Evolutionary conservation across 1,284 basidiomycete species (phyloP), one percentile per base, ranked within the genome.

Genomic region (Thecaphora thlaspeos): DNA sequence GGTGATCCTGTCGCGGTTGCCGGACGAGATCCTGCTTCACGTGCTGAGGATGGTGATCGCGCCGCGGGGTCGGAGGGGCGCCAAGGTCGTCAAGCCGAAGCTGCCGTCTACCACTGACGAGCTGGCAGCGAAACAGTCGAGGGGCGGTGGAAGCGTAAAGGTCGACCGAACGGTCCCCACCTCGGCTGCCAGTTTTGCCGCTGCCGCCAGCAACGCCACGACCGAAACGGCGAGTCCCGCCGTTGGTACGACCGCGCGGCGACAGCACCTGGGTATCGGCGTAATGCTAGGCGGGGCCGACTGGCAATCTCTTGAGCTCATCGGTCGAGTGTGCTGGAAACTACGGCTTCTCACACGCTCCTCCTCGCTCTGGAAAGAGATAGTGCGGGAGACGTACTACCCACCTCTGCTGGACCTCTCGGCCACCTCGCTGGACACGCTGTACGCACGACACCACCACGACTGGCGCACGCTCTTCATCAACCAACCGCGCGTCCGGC

Each of bases 381-480:
- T 76, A 8, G 71, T 69, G 5, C 55, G 53, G 30, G 65, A 62
- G 17, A 72, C 73, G 24, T 76, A 70, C 52, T 61, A 51, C 26
- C 61, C 65, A 15, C 70, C 68, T 39, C 61, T 67, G 41, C 51
- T 70, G 43, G 54, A 66, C 19, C 46, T 53, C 4, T 19, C 12
- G 11, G 8, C 43, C 1, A 26, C 55, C 32, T 58, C 48, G 23
- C 49, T 58, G 2, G 26, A 37, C n/a, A 38, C 41, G 18, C 58
- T 74, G 7, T 55, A 54, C 34, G 56, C 51, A 42, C 46, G 39
- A 7, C 65, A 66, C 37, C 51, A 57, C 22, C 47, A 39, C 2
- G 64, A 73, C 48, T 76, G 75, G 73, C 68, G 75, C 28, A 67
- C 65, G 1, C 51, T 57, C 9, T 77, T 72, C 41, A 43, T 77